Base-by-base conservation (phyloP, 2,329 filamentous ascomycete species). In the Colletotrichum tropicicola region DNA sequence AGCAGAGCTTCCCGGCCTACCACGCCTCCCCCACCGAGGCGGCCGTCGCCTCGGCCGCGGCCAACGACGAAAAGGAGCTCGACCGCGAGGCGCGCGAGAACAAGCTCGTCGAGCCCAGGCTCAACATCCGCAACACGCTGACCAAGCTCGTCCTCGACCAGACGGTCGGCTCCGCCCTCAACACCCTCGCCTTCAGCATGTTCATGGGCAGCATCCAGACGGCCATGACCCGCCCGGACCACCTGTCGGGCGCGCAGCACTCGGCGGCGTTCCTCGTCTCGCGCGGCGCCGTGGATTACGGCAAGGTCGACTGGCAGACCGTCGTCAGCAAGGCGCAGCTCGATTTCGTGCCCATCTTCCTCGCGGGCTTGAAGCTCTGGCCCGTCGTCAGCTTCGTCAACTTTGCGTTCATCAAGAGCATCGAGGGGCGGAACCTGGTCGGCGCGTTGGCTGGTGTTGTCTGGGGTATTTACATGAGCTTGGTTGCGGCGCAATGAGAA, bases 401-500 rank as follows among this genome's bases (percentile, higher is more conserved):
- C 80, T 94, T 92, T 72, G 84, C 89, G 2, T 75, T 86, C 19
- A 79, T 93, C 65, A 85, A 91, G 68, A 91, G 89, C n/a, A 87
- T 93, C 4, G 86, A 93, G 71, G 84, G 85, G 55, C 83, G 92
- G 37, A 90, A 91, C 53, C 78, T 94, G 32, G 85, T 94, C 66
- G 91, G 89, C n/a, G 88, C 89, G 69, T 75, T 91, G 53, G 91
- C 91, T 17, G 92, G 92, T 5, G 83, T 95, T 23, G 84, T 82
- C 13, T 95, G 92, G 92, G 89, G 90, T 0, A 82, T 94, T 43
- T 94, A 92, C 75, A 80, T 94, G 78, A 93, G 91, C 73, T 78
- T 94, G 71, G 77, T 88, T 68, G 84, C 83, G 43, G 78, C 77
- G 19, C 53, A 65, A 52, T 68, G 47, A 66, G 73, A 10, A 2